These are phyloP conservation scores for Spatholobus suberectus DNA, from an alignment of 306 rosid genomes.

Conservation along the genomic window DNA sequence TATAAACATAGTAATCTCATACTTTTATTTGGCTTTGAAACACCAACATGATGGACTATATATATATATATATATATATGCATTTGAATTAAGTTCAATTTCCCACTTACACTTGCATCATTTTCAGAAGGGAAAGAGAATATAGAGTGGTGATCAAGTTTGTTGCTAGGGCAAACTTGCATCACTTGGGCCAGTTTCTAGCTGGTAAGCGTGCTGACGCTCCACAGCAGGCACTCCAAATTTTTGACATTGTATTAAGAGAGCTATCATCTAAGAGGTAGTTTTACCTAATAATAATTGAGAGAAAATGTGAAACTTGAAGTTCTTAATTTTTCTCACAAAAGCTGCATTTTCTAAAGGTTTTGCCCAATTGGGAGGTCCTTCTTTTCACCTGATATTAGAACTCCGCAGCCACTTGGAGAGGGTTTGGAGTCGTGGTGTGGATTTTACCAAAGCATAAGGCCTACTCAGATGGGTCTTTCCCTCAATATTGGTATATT, in stretches of 20 bases:
- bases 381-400: conserved; percentile 86
- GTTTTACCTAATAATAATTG: background rate
- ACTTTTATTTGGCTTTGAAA: conserved; percentile 24
- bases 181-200: conserved; percentile 92
- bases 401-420: conserved; percentile 87
- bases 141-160: conserved; percentile 87
- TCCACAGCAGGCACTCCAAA: conserved; percentile 91
- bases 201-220: conserved; percentile 95
- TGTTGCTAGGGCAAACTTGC: conserved; percentile 86
- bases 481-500: conserved; percentile 88
- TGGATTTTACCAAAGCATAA: conserved; percentile 97
- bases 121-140: conserved; percentile 77
- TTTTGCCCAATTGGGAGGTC: conserved; percentile 94
- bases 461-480: conserved; percentile 99
- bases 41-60: background rate
- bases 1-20: background rate
- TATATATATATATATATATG: background rate
- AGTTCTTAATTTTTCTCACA: conserved; percentile 42
- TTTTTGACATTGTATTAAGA: conserved; percentile 87
- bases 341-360: conserved; percentile 52
- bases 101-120: background rate
- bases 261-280: conserved; percentile 89
- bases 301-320: background rate
- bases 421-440: conserved; percentile 98
- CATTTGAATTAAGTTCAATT: conserved; percentile 22